Conservation (phyloP, 352 stramenopile genomes). For the Phytophthora chlamydospora region DNA sequence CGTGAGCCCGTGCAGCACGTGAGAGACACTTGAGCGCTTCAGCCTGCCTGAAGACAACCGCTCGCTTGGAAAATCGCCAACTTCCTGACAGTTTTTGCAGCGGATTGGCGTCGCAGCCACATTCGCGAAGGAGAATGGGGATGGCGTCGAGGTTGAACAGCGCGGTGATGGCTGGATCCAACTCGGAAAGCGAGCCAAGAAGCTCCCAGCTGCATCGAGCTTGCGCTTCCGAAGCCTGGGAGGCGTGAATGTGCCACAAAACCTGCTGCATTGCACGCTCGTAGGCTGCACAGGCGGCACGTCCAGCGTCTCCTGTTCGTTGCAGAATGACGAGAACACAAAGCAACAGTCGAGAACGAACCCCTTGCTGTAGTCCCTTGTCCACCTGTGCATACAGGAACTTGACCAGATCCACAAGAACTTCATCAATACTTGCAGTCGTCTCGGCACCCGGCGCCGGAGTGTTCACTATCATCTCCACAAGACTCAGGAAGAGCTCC, state of each 20-base stretch:
- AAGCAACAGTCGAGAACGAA: conserved; percentile 55
- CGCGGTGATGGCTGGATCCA: conserved; percentile 59
- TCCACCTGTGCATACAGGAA: conserved; percentile 53
- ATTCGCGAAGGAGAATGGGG: conserved; percentile 59
- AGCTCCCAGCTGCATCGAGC: conserved; percentile 61
- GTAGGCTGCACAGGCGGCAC: conserved; percentile 53
- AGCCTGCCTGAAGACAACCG: conserved; percentile 37
- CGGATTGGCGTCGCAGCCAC: conserved; percentile 23
- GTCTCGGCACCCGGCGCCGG: conserved; percentile 25
- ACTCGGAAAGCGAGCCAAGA: conserved; percentile 53
- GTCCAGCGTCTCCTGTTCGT: conserved; percentile 52
- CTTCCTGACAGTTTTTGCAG: conserved; percentile 11
- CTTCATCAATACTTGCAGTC: conserved; percentile 38
- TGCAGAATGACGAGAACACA: conserved; percentile 64
- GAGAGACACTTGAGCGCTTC: conserved; percentile 78
- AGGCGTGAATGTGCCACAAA: conserved; percentile 43
- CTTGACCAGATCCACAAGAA: conserved; percentile 44
- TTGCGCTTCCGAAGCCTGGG: conserved; percentile 35
- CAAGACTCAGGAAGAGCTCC: conserved; percentile 39
- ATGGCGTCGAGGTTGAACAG: conserved; percentile 74
- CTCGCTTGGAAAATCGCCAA: conserved; percentile 20
- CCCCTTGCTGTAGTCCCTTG: conserved; percentile 32
- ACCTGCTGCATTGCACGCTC: conserved; percentile 67
- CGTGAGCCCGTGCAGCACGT: conserved; percentile 51
- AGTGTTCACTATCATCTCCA: conserved; percentile 42